These are phyloP conservation scores for Capsicum baccatum DNA, from an alignment of 257 asterid species.

Conservation along the genomic window DNA sequence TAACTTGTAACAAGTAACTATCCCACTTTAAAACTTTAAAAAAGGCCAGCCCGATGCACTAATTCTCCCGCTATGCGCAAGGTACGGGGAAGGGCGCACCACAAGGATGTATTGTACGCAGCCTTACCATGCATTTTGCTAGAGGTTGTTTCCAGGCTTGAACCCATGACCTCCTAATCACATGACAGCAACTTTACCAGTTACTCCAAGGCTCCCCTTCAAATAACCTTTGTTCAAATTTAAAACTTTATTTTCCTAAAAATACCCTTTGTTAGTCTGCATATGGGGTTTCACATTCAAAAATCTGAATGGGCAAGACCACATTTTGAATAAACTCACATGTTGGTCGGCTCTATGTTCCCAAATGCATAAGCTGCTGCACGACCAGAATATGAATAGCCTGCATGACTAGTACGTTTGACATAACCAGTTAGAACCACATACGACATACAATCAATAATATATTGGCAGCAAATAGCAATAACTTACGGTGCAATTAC, in stretches of 20 bases:
- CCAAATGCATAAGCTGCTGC: constrained; percentile 99
- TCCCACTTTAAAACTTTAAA: background rate
- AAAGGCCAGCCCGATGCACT: no score
- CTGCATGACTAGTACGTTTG: constrained; percentile 84
- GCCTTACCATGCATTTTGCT: no score
- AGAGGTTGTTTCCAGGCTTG: no score
- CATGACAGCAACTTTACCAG: no score
- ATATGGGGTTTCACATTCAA: background rate
- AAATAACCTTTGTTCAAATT: no score
- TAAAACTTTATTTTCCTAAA: background rate
- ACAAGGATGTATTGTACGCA: no score
- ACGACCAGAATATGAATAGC: constrained; percentile 96
- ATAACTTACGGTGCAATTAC: constrained; percentile 97
- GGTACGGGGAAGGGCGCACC: no score
- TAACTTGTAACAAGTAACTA: constrained; percentile 1
- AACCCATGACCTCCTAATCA: no score
- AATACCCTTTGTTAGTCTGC: background rate
- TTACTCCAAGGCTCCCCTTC: no score
- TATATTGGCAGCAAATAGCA: constrained; percentile 8
- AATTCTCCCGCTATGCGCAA: no score
- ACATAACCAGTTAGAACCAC: constrained; percentile 34
- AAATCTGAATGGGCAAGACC: constrained; percentile 17
- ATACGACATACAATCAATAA: constrained; percentile 22
- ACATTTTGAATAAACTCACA: constrained; percentile 44
- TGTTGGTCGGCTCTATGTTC: constrained; percentile 80